Evolutionary conservation across 345 rosid species (phyloP).

Genomic region (Erucastrum elatum): DNA sequence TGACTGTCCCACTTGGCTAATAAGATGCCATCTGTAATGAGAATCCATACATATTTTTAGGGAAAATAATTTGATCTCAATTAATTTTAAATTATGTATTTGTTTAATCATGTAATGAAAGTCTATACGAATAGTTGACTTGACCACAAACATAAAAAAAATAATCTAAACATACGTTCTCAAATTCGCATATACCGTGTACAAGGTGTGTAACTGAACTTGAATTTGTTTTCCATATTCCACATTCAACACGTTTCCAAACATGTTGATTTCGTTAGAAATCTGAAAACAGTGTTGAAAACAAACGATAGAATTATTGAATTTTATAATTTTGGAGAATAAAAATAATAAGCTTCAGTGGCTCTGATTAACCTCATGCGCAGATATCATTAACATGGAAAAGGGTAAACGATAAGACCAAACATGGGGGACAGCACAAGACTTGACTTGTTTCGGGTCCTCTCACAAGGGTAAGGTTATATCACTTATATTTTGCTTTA

Average conservation of each 20-base stretch:
- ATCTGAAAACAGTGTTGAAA: not conserved
- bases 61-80: not conserved
- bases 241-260: not conserved
- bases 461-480: not conserved
- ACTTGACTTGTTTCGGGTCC: too few relatives aligned
- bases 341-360: slow-evolving; percentile 35
- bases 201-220: not conserved
- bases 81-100: not conserved
- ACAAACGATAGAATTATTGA: not conserved
- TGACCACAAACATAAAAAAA: not conserved
- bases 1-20: not conserved
- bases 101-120: not conserved
- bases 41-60: not conserved
- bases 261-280: not conserved
- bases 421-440: not conserved
- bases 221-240: not conserved
- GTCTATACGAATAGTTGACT: slow-evolving; percentile 13
- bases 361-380: slow-evolving; percentile 97
- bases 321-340: too few relatives aligned
- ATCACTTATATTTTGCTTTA: not conserved
- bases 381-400: slow-evolving; percentile 52
- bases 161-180: not conserved
- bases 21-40: not conserved
- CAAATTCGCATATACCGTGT: not conserved
- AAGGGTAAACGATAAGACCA: not conserved